Conservation (phyloP, 805 yeast species). For the Candida sakaeoensis region DNA sequence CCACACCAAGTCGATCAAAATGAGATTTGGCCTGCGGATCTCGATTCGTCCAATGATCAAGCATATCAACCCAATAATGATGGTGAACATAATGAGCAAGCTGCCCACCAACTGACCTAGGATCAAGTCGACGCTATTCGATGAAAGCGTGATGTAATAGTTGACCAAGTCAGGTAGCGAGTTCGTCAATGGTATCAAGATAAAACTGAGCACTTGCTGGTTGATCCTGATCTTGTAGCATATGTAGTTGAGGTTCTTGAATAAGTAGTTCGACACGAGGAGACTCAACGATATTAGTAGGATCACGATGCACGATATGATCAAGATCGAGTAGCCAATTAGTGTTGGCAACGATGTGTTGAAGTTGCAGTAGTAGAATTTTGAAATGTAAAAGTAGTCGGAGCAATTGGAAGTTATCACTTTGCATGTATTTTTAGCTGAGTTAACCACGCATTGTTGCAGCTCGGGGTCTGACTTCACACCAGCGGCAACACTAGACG, state of each 20-base stretch:
- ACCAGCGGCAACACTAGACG: background rate
- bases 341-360: slow-evolving; percentile 10
- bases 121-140: slow-evolving; percentile 29
- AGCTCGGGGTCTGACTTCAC: background rate
- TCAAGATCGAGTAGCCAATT: slow-evolving; percentile 10
- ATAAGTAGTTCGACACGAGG: slow-evolving; percentile 32
- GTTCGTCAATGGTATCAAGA: slow-evolving; percentile 34
- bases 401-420: slow-evolving; percentile 18
- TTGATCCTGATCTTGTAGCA: slow-evolving; percentile 21
- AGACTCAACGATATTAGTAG: slow-evolving; percentile 28
- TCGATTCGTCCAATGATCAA: slow-evolving; percentile 19
- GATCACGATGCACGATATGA: slow-evolving; percentile 17
- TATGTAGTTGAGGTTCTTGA: slow-evolving; percentile 26
- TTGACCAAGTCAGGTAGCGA: slow-evolving; percentile 36
- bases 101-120: slow-evolving; percentile 39
- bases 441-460: slow-evolving; percentile 2
- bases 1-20: slow-evolving; percentile 27
- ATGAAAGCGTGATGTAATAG: slow-evolving; percentile 26
- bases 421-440: slow-evolving; percentile 12
- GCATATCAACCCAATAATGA: slow-evolving; percentile 33
- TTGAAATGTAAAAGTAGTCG: slow-evolving; percentile 25
- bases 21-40: slow-evolving; percentile 15
- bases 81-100: slow-evolving; percentile 27
- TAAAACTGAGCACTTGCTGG: slow-evolving; percentile 28
- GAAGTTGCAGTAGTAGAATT: slow-evolving; percentile 24